These are phyloP conservation scores for Euphorbia celastroides DNA, from an alignment of 441 rosid genomes.

Conservation along the genomic window DNA sequence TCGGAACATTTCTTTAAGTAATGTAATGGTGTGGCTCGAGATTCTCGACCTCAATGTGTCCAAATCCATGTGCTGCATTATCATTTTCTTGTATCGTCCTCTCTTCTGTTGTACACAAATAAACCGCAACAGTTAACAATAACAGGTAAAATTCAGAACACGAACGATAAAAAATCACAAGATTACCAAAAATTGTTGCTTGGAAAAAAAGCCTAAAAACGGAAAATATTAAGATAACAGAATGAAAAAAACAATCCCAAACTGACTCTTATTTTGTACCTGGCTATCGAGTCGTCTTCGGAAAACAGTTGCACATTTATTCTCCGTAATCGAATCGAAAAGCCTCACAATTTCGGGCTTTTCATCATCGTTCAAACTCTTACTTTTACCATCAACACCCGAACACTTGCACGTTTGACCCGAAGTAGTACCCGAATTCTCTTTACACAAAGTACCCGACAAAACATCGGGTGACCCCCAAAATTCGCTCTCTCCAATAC, in stretches of 20 bases:
- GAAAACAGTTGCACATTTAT: conserved; percentile 58
- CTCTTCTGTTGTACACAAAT: conserved; percentile 48
- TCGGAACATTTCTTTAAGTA: conserved; percentile 57
- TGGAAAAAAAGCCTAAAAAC: too few relatives aligned
- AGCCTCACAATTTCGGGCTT: conserved; percentile 40
- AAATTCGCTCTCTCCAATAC: conserved; percentile 59
- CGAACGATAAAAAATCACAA: too few relatives aligned
- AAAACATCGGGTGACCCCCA: conserved; percentile 37
- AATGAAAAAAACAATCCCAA: too few relatives aligned
- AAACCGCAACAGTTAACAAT: not conserved
- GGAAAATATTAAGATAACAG: too few relatives aligned
- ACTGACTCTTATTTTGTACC: conserved; percentile 31
- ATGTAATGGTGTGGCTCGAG: conserved; percentile 30
- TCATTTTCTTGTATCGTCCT: conserved; percentile 80
- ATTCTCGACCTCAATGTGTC: conserved; percentile 66
- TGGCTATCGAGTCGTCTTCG: conserved; percentile 72
- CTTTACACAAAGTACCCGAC: conserved; percentile 40
- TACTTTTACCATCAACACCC: conserved; percentile 28
- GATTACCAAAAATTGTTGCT: too few relatives aligned
- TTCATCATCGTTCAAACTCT: conserved; percentile 29
- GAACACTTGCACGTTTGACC: conserved; percentile 29
- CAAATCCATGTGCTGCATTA: conserved; percentile 65
- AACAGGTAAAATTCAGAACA: not conserved
- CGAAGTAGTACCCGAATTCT: conserved; percentile 41
- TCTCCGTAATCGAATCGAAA: conserved; percentile 41